Base-by-base conservation (phyloP, 805 yeast species). In the Saccharomycopsis malanga region DNA sequence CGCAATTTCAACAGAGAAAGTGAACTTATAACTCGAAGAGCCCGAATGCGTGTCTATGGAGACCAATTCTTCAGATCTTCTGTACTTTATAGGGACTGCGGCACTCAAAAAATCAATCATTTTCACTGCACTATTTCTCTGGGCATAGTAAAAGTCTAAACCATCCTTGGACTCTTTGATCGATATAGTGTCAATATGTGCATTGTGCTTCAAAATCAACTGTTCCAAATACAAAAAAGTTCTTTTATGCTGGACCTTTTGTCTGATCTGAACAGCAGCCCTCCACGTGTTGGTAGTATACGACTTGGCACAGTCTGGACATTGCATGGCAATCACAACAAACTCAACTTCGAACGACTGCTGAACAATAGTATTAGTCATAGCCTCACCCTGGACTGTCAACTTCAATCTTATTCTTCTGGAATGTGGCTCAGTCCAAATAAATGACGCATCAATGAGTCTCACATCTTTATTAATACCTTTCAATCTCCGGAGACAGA, bases 391-490 rank as follows among this genome's bases (percentile, higher is more conserved):
- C 66, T 91, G 98, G 25, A 93, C 96, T 0, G 97, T 87, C 46
- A 93, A 68, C 60, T 89, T 88, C 54, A 94, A 79, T 64, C 88
- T 80, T 52, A 91, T 79, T 71, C 99, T 82, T 66, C 98, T 77
- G 23, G 97, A 88, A 65, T 93, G 99, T 2, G 99, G 98, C 69
- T 93, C 99, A 1, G 99, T 93, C 99, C 99, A 93, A 53, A 94
- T 79, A 58, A 89, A 93, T 4, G 89, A 77, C 2, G 98, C 99
- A 68, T 93, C 98, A 36, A 87, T 79, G 51, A 93, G 70, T 57
- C 96, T 72, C 39, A 88, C 93, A 10, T 51, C 54, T 59, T 85
- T 84, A 55, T 77, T 81, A 56, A 93, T 72, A 48, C 98, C 98
- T 58, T 84, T 87, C 59, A 93, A 72, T 62, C 91, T 78, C 66